Conservation (phyloP, 1,284 basidiomycete species). For the Cryptococcus sp. region DNA sequence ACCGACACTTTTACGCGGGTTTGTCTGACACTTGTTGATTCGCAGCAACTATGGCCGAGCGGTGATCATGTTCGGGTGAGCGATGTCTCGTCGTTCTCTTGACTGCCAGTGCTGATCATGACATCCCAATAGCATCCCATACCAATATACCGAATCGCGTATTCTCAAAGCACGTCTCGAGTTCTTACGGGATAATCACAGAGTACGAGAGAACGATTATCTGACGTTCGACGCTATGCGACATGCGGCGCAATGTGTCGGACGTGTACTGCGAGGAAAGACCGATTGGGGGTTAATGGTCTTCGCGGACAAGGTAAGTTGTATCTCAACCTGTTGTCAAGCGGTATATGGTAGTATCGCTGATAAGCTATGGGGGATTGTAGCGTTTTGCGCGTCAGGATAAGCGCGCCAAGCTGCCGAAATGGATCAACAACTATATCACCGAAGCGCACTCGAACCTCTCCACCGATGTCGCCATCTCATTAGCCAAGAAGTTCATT, state of each 20-base stretch:
- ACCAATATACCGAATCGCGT: conserved; percentile 98
- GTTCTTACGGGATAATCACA: conserved; percentile 96
- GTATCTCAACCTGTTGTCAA: too few relatives aligned
- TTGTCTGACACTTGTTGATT: conserved; percentile 5
- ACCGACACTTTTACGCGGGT: not conserved
- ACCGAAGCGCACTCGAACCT: conserved; percentile 95
- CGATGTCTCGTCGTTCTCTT: conserved; percentile 2
- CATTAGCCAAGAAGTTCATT: conserved; percentile 95
- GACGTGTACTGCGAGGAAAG: conserved; percentile 94
- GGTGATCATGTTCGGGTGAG: conserved; percentile 98
- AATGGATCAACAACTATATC: conserved; percentile 99
- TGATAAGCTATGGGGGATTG: not conserved
- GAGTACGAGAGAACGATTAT: conserved; percentile 97
- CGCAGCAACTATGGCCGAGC: conserved; percentile 87
- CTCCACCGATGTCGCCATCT: conserved; percentile 97
- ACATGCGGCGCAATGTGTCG: conserved; percentile 98
- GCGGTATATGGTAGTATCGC: too few relatives aligned
- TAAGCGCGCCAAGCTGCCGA: conserved; percentile 93
- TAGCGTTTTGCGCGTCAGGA: conserved; percentile 96
- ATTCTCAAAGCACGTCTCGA: conserved; percentile 97
- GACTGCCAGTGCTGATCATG: too few relatives aligned
- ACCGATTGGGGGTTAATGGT: conserved; percentile 99
- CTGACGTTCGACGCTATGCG: conserved; percentile 99
- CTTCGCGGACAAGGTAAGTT: conserved; percentile 90
- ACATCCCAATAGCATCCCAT: conserved; percentile 70